phyloP scores from a whole-genome alignment of 2,329 filamentous ascomycete genomes.

The Thyridium curvatum region DNA sequence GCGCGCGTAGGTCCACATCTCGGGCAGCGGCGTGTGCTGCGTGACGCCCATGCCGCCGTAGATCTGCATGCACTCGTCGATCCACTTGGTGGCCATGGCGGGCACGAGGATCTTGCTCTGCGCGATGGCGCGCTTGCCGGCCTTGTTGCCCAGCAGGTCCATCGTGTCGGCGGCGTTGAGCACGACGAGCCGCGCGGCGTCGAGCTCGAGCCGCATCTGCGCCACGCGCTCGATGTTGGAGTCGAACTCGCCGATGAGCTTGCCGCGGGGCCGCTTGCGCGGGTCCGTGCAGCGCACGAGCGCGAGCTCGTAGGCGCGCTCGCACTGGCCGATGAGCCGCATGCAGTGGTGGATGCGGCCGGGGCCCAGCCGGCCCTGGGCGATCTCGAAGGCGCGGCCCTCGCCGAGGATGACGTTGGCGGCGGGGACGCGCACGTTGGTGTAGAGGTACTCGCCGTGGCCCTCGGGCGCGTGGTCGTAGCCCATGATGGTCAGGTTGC shows the following conservation, averaged over 20 bases:
- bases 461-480: conserved; percentile 34
- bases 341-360: conserved; percentile 35
- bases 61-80: conserved; percentile 35
- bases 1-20: conserved; percentile 34
- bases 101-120: conserved; percentile 34
- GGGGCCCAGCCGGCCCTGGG: conserved; percentile 30
- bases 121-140: conserved; percentile 30
- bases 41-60: conserved; percentile 33
- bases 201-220: conserved; percentile 32
- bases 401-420: conserved; percentile 33
- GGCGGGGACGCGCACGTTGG: conserved; percentile 29
- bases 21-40: conserved; percentile 31
- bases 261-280: conserved; percentile 28
- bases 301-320: conserved; percentile 31
- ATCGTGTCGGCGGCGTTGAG: conserved; percentile 33
- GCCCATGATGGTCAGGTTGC: conserved; percentile 32
- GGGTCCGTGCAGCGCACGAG: conserved; percentile 28
- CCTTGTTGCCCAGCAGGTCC: conserved; percentile 31
- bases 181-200: conserved; percentile 29
- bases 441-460: conserved; percentile 32
- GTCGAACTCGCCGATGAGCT: conserved; percentile 31
- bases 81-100: conserved; percentile 27
- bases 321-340: conserved; percentile 32
- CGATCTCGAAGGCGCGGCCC: conserved; percentile 33
- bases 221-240: conserved; percentile 33